These are phyloP conservation scores for Paraphoma sp. DNA, from an alignment of 2,329 filamentous ascomycete species.

Conservation along the genomic window DNA sequence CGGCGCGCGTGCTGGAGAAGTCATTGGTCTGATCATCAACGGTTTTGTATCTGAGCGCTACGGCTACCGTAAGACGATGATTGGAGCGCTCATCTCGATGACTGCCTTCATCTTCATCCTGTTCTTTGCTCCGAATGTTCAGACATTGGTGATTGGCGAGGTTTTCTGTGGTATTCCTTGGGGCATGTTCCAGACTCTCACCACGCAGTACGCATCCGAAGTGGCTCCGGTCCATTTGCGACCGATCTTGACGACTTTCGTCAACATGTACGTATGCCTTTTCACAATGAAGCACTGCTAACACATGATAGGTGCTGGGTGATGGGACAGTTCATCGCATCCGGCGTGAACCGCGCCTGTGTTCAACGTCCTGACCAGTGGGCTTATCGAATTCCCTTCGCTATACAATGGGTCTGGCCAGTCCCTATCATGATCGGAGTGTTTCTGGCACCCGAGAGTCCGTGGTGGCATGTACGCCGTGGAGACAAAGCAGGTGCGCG, in stretches of 20 bases:
- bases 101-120: slow-evolving; percentile 53
- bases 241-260: slow-evolving; percentile 63
- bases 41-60: slow-evolving; percentile 52
- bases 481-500: slow-evolving; percentile 70
- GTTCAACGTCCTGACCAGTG: slow-evolving; percentile 68
- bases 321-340: slow-evolving; percentile 73
- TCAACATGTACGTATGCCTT: slow-evolving; percentile 60
- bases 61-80: slow-evolving; percentile 54
- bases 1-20: slow-evolving; percentile 52
- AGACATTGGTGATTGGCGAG: slow-evolving; percentile 51
- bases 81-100: slow-evolving; percentile 48
- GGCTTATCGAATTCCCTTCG: slow-evolving; percentile 69
- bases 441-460: slow-evolving; percentile 70
- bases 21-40: slow-evolving; percentile 53
- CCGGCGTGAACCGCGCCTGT: slow-evolving; percentile 72
- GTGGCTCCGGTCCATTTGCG: slow-evolving; percentile 74
- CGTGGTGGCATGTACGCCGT: slow-evolving; percentile 53
- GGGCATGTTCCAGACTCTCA: slow-evolving; percentile 55
- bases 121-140: slow-evolving; percentile 53
- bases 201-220: slow-evolving; percentile 57
- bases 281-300: neutral
- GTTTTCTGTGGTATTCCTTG: slow-evolving; percentile 55
- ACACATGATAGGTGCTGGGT: slow-evolving; percentile 64
- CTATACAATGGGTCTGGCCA: slow-evolving; percentile 77
- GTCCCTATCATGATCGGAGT: slow-evolving; percentile 69